Percentiles rank a stretch among this genome's conserved stretches.
Conservation (phyloP, 1,139 yeast species). For the Candida sojae region DNA sequence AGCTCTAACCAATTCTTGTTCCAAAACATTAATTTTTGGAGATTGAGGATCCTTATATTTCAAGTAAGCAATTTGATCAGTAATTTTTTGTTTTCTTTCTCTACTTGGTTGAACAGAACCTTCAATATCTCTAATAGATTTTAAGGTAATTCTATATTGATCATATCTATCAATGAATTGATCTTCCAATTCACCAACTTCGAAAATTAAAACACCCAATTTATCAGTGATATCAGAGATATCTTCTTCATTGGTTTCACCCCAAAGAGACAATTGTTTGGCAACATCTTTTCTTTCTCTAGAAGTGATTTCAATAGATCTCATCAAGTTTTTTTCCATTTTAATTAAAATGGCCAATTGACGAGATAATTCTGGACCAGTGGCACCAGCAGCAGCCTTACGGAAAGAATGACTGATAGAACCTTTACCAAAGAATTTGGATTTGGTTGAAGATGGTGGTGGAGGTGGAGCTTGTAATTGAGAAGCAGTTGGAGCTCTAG, state of each 20-base stretch:
- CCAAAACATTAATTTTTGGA: conserved; percentile 90
- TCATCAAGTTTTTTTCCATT: conserved; percentile 80
- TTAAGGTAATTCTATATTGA: conserved; percentile 94
- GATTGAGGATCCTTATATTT: conserved; percentile 98
- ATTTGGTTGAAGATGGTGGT: conserved; percentile 69
- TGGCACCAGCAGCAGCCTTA: conserved; percentile 69
- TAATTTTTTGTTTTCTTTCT: conserved; percentile 95
- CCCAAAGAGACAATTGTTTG: conserved; percentile 86
- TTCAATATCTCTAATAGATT: conserved; percentile 94
- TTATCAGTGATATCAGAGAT: conserved; percentile 97
- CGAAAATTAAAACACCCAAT: conserved; percentile 92
- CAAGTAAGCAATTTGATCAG: conserved; percentile 96
- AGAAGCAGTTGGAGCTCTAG: conserved; percentile 81
- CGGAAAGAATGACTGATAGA: conserved; percentile 67
- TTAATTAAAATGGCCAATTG: conserved; percentile 76
- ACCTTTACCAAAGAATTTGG: conserved; percentile 73
- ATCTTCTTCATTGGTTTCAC: conserved; percentile 97
- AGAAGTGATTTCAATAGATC: conserved; percentile 77
- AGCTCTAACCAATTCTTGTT: conserved; percentile 97
- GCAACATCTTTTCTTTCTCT: conserved; percentile 82
- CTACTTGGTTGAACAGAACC: conserved; percentile 97
- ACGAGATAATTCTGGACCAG: conserved; percentile 79
- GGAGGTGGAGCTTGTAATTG: conserved; percentile 82
- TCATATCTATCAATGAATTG: conserved; percentile 97
- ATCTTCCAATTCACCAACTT: conserved; percentile 97